Conservation (phyloP, 306 rosid genomes). For the Arachis hypogaea region DNA sequence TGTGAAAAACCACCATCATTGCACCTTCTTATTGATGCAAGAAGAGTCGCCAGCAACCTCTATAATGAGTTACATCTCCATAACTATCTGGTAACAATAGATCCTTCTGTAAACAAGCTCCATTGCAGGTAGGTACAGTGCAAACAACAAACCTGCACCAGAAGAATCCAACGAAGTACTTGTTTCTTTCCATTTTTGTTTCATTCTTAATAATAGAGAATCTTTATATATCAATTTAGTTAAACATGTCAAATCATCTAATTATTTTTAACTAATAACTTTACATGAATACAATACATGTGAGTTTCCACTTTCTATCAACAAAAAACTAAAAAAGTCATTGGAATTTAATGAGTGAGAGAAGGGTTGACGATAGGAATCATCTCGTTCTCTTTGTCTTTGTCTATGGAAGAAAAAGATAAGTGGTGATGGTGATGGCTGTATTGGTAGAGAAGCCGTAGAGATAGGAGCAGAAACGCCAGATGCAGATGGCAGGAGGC, state of each 20-base stretch:
- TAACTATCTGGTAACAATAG: constrained; percentile 64
- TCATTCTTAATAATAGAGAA: constrained; percentile 10
- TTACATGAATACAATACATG: too few relatives aligned
- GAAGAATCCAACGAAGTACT: constrained; percentile 64
- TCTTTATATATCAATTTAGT: too few relatives aligned
- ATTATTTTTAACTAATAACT: too few relatives aligned
- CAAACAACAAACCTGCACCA: constrained; percentile 69
- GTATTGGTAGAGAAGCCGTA: constrained; percentile 51
- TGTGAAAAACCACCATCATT: constrained; percentile 49
- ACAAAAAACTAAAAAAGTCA: too few relatives aligned
- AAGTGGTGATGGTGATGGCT: too few relatives aligned
- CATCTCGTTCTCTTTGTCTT: neutral
- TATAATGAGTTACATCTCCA: constrained; percentile 75
- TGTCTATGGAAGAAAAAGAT: too few relatives aligned
- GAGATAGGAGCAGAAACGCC: constrained; percentile 74
- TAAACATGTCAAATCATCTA: too few relatives aligned
- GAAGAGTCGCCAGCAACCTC: constrained; percentile 54
- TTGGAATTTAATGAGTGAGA: too few relatives aligned
- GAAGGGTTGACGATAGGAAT: neutral
- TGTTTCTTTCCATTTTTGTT: constrained; percentile 14
- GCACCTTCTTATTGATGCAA: constrained; percentile 45
- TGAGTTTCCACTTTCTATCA: too few relatives aligned
- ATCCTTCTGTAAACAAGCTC: constrained; percentile 58
- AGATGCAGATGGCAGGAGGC: constrained; percentile 57
- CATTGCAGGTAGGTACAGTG: constrained; percentile 68